phyloP scores from a whole-genome alignment of 306 rosid genomes.

The Neltuma alba region DNA sequence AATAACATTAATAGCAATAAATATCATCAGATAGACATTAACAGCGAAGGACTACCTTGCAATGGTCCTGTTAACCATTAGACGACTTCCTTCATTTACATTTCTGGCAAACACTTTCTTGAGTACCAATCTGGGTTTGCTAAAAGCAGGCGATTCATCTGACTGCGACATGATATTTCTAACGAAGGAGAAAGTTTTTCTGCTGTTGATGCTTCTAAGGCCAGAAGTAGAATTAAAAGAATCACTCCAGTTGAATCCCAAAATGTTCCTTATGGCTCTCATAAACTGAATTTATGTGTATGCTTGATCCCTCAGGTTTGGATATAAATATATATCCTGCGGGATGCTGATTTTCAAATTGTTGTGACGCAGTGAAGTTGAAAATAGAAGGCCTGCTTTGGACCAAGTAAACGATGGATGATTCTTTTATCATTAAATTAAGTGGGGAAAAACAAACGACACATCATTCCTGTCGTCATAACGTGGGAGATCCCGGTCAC shows the following conservation, averaged over 20 bases:
- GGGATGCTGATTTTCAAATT: not conserved
- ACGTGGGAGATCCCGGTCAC: not conserved
- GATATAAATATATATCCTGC: not conserved
- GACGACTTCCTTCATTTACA: conserved; percentile 61
- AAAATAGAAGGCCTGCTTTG: not conserved
- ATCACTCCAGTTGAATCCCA: not conserved
- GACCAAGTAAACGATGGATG: not conserved
- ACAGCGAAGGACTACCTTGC: conserved; percentile 47
- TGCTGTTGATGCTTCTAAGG: not conserved
- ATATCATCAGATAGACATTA: not conserved
- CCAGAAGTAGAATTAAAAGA: not conserved
- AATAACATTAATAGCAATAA: not conserved
- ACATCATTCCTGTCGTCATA: not conserved
- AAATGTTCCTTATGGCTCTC: not conserved
- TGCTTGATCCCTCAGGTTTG: not conserved
- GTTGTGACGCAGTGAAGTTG: not conserved
- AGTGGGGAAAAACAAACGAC: not conserved
- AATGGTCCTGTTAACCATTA: conserved; percentile 61
- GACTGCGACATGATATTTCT: conserved; percentile 51
- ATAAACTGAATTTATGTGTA: not conserved
- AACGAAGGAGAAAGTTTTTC: not conserved
- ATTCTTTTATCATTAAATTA: not conserved
- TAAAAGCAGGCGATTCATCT: conserved; percentile 37
- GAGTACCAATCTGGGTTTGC: conserved; percentile 53
- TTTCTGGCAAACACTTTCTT: conserved; percentile 59